These are phyloP conservation scores for Botrytis aclada DNA, from an alignment of 2,329 filamentous ascomycete species.

Conservation along the genomic window DNA sequence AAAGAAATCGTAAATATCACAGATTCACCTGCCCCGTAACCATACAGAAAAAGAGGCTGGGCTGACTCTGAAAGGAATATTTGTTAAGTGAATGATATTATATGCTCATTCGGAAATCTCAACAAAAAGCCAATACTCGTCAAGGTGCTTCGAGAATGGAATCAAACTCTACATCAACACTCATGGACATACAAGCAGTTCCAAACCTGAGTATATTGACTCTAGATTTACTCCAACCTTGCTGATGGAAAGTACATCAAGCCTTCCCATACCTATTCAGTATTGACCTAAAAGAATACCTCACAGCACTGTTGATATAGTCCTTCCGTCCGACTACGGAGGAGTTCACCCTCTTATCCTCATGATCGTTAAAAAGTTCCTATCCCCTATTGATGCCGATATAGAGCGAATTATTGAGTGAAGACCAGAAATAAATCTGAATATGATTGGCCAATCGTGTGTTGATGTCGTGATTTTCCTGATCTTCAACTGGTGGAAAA, in stretches of 20 bases:
- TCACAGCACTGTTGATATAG: neutral
- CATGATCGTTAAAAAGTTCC: neutral
- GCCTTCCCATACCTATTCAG: neutral
- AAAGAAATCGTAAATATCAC: neutral
- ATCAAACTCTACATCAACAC: neutral
- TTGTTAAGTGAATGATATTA: neutral
- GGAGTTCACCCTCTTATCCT: neutral
- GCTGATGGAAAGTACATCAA: neutral
- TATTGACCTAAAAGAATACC: neutral
- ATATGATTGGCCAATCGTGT: neutral
- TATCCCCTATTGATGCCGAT: neutral
- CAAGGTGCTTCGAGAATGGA: neutral
- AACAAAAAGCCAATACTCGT: neutral
- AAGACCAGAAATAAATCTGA: neutral
- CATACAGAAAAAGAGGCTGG: neutral
- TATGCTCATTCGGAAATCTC: neutral
- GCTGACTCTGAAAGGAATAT: neutral
- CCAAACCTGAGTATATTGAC: neutral
- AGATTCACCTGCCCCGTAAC: neutral
- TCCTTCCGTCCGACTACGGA: neutral
- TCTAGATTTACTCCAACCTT: neutral
- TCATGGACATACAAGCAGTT: neutral
- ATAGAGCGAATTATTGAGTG: neutral
- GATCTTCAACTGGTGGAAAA: slow-evolving; percentile 1
- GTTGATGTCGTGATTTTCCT: neutral